Percentiles rank a stretch among this genome's conserved stretches.
These are phyloP conservation scores for Starmerella sirachaensis DNA, from an alignment of 805 yeast species.

Conservation along the genomic window DNA sequence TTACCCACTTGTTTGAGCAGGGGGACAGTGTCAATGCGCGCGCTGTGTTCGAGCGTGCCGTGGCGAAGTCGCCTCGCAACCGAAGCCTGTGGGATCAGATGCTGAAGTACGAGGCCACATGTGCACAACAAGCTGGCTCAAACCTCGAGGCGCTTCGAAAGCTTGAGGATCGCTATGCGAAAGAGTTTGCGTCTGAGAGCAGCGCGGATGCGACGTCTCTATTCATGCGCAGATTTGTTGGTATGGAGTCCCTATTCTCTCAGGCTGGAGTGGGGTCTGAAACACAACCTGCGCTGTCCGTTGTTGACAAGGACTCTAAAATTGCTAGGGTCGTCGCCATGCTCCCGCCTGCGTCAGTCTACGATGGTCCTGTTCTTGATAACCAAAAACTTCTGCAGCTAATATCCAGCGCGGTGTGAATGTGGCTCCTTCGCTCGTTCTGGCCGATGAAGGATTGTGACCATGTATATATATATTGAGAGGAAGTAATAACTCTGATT, in stretches of 20 bases:
- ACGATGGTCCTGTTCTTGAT: conserved; percentile 21
- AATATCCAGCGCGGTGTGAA: conserved; percentile 1
- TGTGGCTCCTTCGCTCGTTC: neutral
- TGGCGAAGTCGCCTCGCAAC: conserved; percentile 33
- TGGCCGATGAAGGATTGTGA: too few relatives aligned
- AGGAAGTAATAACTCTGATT: too few relatives aligned
- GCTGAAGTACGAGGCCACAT: conserved; percentile 54
- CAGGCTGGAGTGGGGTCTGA: neutral
- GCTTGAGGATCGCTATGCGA: conserved; percentile 54
- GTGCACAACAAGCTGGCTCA: conserved; percentile 41
- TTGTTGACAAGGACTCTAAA: conserved; percentile 1
- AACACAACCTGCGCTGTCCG: neutral
- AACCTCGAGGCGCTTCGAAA: conserved; percentile 43
- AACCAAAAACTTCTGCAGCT: conserved; percentile 15
- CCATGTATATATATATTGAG: too few relatives aligned
- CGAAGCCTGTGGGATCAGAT: conserved; percentile 44
- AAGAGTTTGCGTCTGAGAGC: conserved; percentile 44
- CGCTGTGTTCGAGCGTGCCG: conserved; percentile 67
- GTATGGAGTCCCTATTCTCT: neutral
- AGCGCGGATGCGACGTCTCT: conserved; percentile 35
- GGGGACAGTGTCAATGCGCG: conserved; percentile 68
- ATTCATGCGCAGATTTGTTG: conserved; percentile 24
- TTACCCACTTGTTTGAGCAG: conserved; percentile 55
- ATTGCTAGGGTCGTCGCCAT: conserved; percentile 9
- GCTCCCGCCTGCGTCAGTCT: conserved; percentile 18